Evolutionary conservation across 768 basidiomycete genomes (phyloP), one percentile per base, ranked within the genome.

Genomic region (Suillus brevipes): DNA sequence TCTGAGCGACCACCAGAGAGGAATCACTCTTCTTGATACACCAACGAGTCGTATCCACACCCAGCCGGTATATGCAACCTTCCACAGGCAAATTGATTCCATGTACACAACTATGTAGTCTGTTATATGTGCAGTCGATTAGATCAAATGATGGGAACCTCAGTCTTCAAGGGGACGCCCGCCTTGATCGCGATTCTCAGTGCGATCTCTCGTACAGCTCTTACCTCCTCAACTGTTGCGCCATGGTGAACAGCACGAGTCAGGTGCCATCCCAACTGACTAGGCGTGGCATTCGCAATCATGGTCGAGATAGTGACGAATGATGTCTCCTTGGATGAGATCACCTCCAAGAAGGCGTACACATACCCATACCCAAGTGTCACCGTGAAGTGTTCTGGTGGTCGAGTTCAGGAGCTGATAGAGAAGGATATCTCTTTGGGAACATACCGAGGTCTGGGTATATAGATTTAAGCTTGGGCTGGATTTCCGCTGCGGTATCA

Each of bases 201-300:
- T 18, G 86, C 78, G 52, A 89, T 86, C 52, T 78, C 69, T 23
- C 89, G 78, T 12, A 87, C 85, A 3, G 87, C 87, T 47, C 75
- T 75, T 8, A 81, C 80, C 68, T 89, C 82, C 16, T 83, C 84
- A n/a, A 78, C 63, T 3, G 79, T 83, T 13, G 87, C 88, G 3
- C 87, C 87, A 52, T 80, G 77, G 61, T 86, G 77, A 52, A 79
- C 77, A 4, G 88, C 87, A 16, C 85, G 84, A 16, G 79, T 77
- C 23, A 90, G 77, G 69, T 90, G 89, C 89, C 89, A 90, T n/a
- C 66, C 75, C 34, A 87, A 84, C 70, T 89, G 88, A 43, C 78
- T 82, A 0, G 87, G 86, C 40, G 86, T 83, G 71, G 89, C 88
- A 64, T 78, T 80, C 4, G 85, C 83, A 69, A 90, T 84, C 55